phyloP scores from a whole-genome alignment of 1,139 yeast genomes.

The Diutina scorzettiae region DNA sequence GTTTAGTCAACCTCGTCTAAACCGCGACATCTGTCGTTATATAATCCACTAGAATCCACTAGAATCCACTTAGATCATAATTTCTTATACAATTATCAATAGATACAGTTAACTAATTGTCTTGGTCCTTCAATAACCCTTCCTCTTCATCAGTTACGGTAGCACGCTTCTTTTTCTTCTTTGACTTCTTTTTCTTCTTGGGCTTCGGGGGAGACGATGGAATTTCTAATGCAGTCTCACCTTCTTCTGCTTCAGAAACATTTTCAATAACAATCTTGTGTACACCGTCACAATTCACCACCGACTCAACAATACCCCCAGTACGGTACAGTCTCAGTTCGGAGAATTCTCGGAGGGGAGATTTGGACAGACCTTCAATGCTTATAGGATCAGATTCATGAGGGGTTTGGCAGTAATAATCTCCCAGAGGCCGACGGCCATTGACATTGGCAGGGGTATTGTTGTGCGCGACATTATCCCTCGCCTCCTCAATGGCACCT shows the following conservation, averaged over 20 bases:
- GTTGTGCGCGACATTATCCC: neutral
- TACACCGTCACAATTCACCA: conserved; percentile 77
- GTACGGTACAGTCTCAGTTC: conserved; percentile 34
- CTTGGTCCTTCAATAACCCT: neutral
- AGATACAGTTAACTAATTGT: neutral
- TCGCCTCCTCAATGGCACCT: neutral
- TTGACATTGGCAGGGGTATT: neutral
- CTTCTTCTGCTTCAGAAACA: conserved; percentile 26
- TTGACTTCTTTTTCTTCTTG: neutral
- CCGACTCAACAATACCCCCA: conserved; percentile 73
- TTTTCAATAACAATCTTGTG: conserved; percentile 78
- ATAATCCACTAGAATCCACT: too few relatives aligned
- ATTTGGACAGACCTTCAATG: conserved; percentile 1
- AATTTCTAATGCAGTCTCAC: neutral
- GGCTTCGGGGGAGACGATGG: neutral
- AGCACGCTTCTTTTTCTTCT: neutral
- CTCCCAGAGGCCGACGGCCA: neutral
- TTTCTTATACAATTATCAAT: too few relatives aligned
- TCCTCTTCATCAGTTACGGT: neutral
- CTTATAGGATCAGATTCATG: conserved; percentile 10
- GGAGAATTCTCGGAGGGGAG: conserved; percentile 20
- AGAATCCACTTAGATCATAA: too few relatives aligned
- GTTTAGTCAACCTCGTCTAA: too few relatives aligned
- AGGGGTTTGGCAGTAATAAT: neutral
- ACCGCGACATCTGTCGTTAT: too few relatives aligned